These are phyloP conservation scores for Boletus sp. DNA, from an alignment of 768 basidiomycete genomes.

Conservation along the genomic window DNA sequence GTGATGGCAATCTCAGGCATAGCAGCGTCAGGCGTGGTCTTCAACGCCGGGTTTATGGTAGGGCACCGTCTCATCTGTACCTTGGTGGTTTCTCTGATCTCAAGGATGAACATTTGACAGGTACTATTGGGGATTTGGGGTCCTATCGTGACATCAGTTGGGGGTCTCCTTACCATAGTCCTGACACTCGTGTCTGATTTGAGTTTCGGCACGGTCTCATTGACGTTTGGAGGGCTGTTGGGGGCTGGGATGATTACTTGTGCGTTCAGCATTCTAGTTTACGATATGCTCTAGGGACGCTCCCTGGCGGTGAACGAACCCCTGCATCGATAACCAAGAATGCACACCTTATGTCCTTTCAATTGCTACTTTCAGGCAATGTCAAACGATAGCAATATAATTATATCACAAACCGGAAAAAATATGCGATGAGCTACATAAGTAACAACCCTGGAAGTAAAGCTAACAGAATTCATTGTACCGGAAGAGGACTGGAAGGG, in stretches of 20 bases:
- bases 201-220: slow-evolving; percentile 59
- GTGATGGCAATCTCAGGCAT: slow-evolving; percentile 63
- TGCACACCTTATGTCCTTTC: background rate
- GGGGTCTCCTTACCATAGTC: slow-evolving; percentile 92
- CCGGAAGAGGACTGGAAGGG: slow-evolving; percentile 12
- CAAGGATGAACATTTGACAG: slow-evolving; percentile 36
- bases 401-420: slow-evolving; percentile 42
- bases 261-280: slow-evolving; percentile 79
- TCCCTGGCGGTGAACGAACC: background rate
- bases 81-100: slow-evolving; percentile 5
- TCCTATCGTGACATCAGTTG: slow-evolving; percentile 84
- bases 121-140: slow-evolving; percentile 84
- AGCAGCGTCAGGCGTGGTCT: slow-evolving; percentile 66
- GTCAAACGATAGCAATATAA: slow-evolving; percentile 32
- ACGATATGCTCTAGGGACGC: slow-evolving; percentile 56
- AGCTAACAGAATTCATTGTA: slow-evolving; percentile 20
- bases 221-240: slow-evolving; percentile 70
- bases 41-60: slow-evolving; percentile 88
- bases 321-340: background rate
- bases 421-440: slow-evolving; percentile 34
- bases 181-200: slow-evolving; percentile 81
- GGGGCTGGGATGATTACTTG: slow-evolving; percentile 79
- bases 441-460: slow-evolving; percentile 31
- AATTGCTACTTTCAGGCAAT: background rate
- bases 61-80: slow-evolving; percentile 9